Evolutionary conservation across 1,139 yeast species (phyloP).

Genomic region (Saccharomyces uvarum): DNA sequence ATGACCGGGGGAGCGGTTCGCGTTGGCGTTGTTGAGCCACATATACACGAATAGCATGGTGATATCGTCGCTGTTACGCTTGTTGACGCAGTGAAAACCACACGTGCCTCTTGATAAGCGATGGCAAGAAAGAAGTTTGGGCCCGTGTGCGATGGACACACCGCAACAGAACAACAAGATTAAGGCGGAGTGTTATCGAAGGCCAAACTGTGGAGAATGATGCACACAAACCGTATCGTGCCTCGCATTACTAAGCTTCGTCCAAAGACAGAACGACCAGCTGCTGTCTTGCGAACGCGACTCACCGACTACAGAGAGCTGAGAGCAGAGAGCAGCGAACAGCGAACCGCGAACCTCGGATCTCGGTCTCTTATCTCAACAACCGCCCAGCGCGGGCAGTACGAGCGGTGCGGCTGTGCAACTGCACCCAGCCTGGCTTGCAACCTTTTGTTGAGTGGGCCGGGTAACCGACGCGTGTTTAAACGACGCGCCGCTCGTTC

Average conservation of each 20-base stretch:
- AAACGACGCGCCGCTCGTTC: neutral
- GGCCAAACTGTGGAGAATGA: no score
- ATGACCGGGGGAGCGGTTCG: neutral
- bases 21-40: neutral
- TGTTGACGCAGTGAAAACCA: slow-evolving; percentile 40
- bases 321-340: neutral
- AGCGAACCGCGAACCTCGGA: neutral
- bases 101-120: slow-evolving; percentile 99
- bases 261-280: no score
- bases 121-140: slow-evolving; percentile 65
- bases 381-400: neutral
- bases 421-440: neutral
- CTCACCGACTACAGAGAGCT: neutral
- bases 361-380: neutral
- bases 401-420: neutral
- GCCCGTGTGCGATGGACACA: neutral
- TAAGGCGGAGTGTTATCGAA: no score
- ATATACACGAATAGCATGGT: no score
- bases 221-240: no score
- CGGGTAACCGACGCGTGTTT: neutral
- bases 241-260: no score
- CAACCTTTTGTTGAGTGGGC: neutral
- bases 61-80: neutral
- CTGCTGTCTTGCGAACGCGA: no score
- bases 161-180: no score